phyloP scores from a whole-genome alignment of 257 asterid species.

The Linaria vulgaris region DNA sequence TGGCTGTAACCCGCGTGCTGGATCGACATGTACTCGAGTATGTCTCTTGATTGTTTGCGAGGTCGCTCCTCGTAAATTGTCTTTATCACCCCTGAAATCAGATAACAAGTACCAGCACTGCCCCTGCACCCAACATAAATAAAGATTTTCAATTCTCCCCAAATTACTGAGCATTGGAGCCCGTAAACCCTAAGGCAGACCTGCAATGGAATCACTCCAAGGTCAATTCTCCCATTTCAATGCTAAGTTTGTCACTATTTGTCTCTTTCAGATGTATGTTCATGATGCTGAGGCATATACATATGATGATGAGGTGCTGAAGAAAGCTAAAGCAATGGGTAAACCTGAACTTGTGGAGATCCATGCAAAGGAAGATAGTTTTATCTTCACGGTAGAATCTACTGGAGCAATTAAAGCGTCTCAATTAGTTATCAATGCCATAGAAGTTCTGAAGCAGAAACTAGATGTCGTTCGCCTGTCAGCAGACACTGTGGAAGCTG shows the following conservation, averaged over 20 bases:
- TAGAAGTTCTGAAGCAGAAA: slow-evolving; percentile 84
- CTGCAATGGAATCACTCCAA: too few species aligned
- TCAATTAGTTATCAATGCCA: slow-evolving; percentile 79
- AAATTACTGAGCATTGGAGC: too few species aligned
- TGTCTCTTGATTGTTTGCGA: too few species aligned
- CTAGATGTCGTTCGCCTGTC: slow-evolving; percentile 93
- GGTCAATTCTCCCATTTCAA: not conserved
- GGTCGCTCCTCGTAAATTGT: too few species aligned
- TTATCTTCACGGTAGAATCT: slow-evolving; percentile 88
- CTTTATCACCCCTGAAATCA: too few species aligned
- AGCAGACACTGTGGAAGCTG: slow-evolving; percentile 95
- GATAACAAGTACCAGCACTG: too few species aligned
- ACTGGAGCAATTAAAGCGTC: slow-evolving; percentile 93
- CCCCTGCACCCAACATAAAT: too few species aligned
- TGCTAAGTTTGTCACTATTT: slow-evolving; percentile 2
- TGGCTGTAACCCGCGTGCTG: too few species aligned
- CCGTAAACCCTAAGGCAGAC: too few species aligned
- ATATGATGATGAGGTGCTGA: slow-evolving; percentile 89
- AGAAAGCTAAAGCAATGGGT: slow-evolving; percentile 89
- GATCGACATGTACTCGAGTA: too few species aligned
- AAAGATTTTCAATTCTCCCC: too few species aligned
- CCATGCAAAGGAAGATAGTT: slow-evolving; percentile 85
- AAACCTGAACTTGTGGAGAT: slow-evolving; percentile 82
- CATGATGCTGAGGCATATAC: slow-evolving; percentile 85
- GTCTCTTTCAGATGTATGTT: slow-evolving; percentile 56